Base-by-base conservation (phyloP, 2,329 filamentous ascomycete genomes). In the Penicillium concentricum region DNA sequence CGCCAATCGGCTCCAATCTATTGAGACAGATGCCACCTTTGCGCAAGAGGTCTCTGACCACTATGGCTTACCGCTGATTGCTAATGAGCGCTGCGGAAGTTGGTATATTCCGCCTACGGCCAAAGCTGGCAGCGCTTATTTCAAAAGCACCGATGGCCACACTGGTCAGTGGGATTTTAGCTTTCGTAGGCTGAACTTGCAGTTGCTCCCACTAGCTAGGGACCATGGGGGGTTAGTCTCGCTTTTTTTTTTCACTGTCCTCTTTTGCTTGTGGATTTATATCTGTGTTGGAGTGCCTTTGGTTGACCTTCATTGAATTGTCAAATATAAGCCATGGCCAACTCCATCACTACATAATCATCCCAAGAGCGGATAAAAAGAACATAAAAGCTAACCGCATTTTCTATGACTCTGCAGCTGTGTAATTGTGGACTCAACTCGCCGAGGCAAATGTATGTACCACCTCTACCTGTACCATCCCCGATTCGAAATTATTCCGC, bases 91-190 rank as follows among this genome's bases (percentile, higher is more conserved):
- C 58, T 97, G 94, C 72, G 94, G 94, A 0, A 93, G 90, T 74
- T 99, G 94, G 94, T 97, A 97, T 72, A 89, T 97, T 26, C 75
- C 78, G 3, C 87, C 87, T 0, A 73, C 73, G 8, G 68, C 69
- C 26, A 94, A 93, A 74, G 76, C 71, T 1, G 89, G 84, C 32
- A 92, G 89, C 62, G 90, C 89, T 32, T 99, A 97, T 76, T 99
- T 97, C 77, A 99, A 99, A 81, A 96, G 91, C 75, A 99, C 94
- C 2, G 94, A 99, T 76, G 94, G 94, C 1, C 94, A 99, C 73
- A 86, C 87, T 51, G 87, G 90, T 9, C 87, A 95, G 69, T 99
- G 94, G 94, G 84, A 87, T 59, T 96, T 97, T 70, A 96, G 90
- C 74, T 83, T 88, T 22, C 80, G 94, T 61, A 82, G 94, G 62